Percentiles rank a stretch among this genome's conserved stretches.
phyloP scores from a whole-genome alignment of 306 rosid genomes.

The Rubus parviflorus region DNA sequence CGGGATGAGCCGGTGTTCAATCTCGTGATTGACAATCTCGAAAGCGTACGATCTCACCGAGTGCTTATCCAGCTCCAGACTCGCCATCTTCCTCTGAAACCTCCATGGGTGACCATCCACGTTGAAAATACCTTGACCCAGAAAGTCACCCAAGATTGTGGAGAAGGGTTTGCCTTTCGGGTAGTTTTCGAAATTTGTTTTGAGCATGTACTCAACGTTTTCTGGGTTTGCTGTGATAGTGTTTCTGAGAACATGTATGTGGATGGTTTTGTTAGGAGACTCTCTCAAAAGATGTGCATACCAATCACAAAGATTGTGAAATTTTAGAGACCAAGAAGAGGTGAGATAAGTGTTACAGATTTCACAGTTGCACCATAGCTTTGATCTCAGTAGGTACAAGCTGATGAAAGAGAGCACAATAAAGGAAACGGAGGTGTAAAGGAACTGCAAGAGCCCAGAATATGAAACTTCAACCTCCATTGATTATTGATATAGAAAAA shows the following conservation, averaged over 20 bases:
- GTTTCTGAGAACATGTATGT: slow-evolving; percentile 66
- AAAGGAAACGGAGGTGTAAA: slow-evolving; percentile 10
- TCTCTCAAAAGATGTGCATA: slow-evolving; percentile 54
- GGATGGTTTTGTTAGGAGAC: slow-evolving; percentile 65
- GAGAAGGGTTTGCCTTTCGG: slow-evolving; percentile 79
- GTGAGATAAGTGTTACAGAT: slow-evolving; percentile 54
- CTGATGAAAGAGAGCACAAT: slow-evolving; percentile 9
- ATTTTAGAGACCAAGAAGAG: slow-evolving; percentile 58
- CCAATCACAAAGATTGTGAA: slow-evolving; percentile 77
- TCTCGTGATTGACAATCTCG: slow-evolving; percentile 60
- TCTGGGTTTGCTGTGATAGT: slow-evolving; percentile 69
- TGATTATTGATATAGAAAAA: slow-evolving; percentile 14
- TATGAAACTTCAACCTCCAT: slow-evolving; percentile 32
- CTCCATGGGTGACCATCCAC: slow-evolving; percentile 75
- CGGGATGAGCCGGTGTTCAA: slow-evolving; percentile 55
- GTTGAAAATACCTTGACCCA: slow-evolving; percentile 83
- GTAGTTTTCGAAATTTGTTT: slow-evolving; percentile 61
- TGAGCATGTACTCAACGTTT: slow-evolving; percentile 77
- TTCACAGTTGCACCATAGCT: slow-evolving; percentile 54
- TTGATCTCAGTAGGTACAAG: slow-evolving; percentile 9
- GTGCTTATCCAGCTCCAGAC: slow-evolving; percentile 45
- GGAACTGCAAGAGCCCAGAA: slow-evolving; percentile 23
- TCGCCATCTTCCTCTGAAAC: slow-evolving; percentile 69
- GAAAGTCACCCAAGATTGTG: slow-evolving; percentile 63
- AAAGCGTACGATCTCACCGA: slow-evolving; percentile 59